These are phyloP conservation scores for Cladobotryum protrusum DNA, from an alignment of 2,329 filamentous ascomycete species.

Conservation along the genomic window DNA sequence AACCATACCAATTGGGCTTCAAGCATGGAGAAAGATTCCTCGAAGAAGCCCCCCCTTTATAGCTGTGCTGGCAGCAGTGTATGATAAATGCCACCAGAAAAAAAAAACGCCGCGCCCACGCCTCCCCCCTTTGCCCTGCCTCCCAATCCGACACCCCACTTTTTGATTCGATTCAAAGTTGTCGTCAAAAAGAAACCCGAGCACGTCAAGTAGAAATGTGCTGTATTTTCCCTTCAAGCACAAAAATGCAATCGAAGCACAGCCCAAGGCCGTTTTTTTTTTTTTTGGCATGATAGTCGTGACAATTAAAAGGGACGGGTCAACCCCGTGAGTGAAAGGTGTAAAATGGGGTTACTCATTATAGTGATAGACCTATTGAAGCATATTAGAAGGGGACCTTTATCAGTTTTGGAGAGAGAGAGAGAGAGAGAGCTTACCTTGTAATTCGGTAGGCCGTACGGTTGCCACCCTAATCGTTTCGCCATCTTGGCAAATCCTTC, in stretches of 20 bases:
- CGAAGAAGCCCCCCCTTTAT: neutral
- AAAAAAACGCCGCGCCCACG: conserved; percentile 7
- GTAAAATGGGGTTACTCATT: conserved; percentile 58
- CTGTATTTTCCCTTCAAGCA: neutral
- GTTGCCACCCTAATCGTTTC: conserved; percentile 74
- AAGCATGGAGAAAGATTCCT: neutral
- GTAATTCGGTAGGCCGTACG: conserved; percentile 91
- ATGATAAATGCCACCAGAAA: conserved; percentile 8
- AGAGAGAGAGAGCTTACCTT: conserved; percentile 56
- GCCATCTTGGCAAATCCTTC: conserved; percentile 99
- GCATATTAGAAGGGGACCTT: conserved; percentile 11
- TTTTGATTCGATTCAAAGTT: conserved; percentile 2
- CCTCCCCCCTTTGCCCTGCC: conserved; percentile 4
- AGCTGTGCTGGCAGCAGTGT: neutral
- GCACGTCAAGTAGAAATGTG: neutral
- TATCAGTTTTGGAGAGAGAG: neutral
- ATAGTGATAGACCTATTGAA: conserved; percentile 76
- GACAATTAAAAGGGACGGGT: conserved; percentile 6
- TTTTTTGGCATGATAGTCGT: conserved; percentile 13
- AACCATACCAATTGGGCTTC: neutral
- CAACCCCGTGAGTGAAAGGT: neutral
- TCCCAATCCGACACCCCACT: conserved; percentile 8
- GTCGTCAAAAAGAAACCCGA: neutral
- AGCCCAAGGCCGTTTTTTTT: conserved; percentile 3
- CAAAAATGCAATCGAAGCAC: neutral